Base-by-base conservation (phyloP, 768 basidiomycete species). In the Lactarius vividus region DNA sequence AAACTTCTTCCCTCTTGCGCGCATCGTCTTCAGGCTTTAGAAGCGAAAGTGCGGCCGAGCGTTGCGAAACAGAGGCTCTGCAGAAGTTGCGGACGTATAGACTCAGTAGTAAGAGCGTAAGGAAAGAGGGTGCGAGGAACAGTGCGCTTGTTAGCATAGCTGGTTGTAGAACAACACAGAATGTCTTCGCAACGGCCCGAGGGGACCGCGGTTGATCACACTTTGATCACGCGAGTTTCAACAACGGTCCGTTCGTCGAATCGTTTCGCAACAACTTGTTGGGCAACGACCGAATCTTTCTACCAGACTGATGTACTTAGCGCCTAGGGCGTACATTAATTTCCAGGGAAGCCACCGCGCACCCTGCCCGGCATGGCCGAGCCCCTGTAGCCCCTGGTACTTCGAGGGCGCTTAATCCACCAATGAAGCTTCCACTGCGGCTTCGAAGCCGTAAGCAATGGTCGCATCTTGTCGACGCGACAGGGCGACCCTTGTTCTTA, bases 381-480 rank as follows among this genome's bases (percentile, higher is more conserved):
- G 46, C 23, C 13, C 9, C 46, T 11, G 2, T 5, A 52, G n/a
- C 23, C 6, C 46, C n/a, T 11, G 3, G 35, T 3, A 49, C 46
- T 13, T 23, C 11, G 11, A 52, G 6, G 26, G 49, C 49, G 49
- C 49, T 26, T 52, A 26, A 49, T 15, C 6, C 49, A 49, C 13
- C 13, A 52, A 52, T 10, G 49, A 52, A 26, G 10, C 28, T 33
- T 20, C 28, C 31, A 3, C 29, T 59, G 44, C 18, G 29, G 37
- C 31, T 53, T 54, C 52, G 52, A 52, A 61, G 49, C n/a, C 35
- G 33, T 33, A 35, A 53, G 53, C 55, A 42, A 26, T 5, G 89
- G 88, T 73, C 90, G 87, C 88, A 89, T 90, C 75, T 89, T 89
- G 77, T 82, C 88, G 58, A 89, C 37, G 88, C 88, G 58, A 89